Percentiles rank a stretch among this genome's conserved stretches.
phyloP scores from a whole-genome alignment of 306 rosid genomes.

The Cyclanthera cordifolia region DNA sequence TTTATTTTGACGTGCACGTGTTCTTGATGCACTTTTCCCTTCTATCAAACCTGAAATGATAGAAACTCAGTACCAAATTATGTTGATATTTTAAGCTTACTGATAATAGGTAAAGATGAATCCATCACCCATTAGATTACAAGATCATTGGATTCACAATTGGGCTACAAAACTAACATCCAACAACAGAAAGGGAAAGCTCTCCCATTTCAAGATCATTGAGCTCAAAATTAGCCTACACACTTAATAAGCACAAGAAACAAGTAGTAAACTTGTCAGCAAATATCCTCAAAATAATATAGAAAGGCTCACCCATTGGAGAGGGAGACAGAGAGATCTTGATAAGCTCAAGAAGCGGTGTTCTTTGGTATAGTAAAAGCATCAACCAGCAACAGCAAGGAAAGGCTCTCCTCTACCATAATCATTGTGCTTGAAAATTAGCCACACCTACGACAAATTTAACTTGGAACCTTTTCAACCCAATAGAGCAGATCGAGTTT shows the following conservation, averaged over 20 bases:
- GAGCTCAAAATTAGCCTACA: neutral
- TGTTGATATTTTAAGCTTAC: too few relatives aligned
- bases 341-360: neutral
- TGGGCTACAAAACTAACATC: too few relatives aligned
- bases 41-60: constrained; percentile 17
- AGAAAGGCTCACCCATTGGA: neutral
- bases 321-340: neutral
- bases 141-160: too few relatives aligned
- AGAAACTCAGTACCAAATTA: too few relatives aligned
- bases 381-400: neutral
- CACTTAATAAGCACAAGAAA: neutral
- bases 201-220: neutral
- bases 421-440: neutral
- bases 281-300: neutral
- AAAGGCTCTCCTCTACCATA: neutral
- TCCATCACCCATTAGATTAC: too few relatives aligned
- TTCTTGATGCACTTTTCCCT: constrained; percentile 99
- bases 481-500: neutral
- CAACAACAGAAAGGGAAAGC: neutral
- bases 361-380: neutral
- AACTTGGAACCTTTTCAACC: neutral
- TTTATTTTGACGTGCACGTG: constrained; percentile 48
- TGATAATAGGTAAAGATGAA: too few relatives aligned
- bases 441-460: neutral
- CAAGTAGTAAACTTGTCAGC: neutral